These are phyloP conservation scores for Lepiota brunneoincarnata DNA, from an alignment of 768 basidiomycete species.

Conservation along the genomic window DNA sequence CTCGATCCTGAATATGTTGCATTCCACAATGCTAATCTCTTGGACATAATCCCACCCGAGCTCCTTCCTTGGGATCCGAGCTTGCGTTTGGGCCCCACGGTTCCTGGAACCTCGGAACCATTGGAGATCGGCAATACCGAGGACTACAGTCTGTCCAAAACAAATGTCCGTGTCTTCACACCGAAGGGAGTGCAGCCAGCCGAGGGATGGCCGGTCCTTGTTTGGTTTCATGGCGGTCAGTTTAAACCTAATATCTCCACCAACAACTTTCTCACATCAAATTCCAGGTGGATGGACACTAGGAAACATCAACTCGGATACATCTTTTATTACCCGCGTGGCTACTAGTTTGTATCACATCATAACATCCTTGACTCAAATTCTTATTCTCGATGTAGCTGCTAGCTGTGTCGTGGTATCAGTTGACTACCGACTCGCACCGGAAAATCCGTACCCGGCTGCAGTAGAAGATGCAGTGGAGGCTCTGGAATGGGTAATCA, in stretches of 20 bases:
- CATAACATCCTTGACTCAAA: background rate
- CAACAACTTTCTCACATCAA: background rate
- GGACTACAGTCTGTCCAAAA: slow-evolving; percentile 51
- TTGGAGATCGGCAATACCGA: slow-evolving; percentile 52
- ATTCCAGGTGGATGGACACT: slow-evolving; percentile 72
- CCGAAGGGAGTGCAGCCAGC: slow-evolving; percentile 50
- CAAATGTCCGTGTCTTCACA: slow-evolving; percentile 61
- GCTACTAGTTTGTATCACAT: slow-evolving; percentile 43
- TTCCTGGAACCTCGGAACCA: slow-evolving; percentile 56
- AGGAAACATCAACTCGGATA: slow-evolving; percentile 59
- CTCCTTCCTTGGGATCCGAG: slow-evolving; percentile 60
- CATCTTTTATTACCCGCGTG: slow-evolving; percentile 60
- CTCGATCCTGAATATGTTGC: slow-evolving; percentile 67
- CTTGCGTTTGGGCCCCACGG: slow-evolving; percentile 47
- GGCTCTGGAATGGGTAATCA: slow-evolving; percentile 57
- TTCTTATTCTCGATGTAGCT: slow-evolving; percentile 31
- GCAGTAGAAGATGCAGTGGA: slow-evolving; percentile 73
- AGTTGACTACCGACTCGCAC: slow-evolving; percentile 72
- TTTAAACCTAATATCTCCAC: background rate
- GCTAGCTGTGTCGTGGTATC: slow-evolving; percentile 61
- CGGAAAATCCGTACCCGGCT: slow-evolving; percentile 68
- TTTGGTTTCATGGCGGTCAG: slow-evolving; percentile 75
- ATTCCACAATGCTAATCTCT: slow-evolving; percentile 53
- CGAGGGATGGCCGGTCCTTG: slow-evolving; percentile 67
- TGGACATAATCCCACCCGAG: slow-evolving; percentile 47